Evolutionary conservation across 2,329 filamentous ascomycete species (phyloP).

Genomic region (Fusarium xylarioides): DNA sequence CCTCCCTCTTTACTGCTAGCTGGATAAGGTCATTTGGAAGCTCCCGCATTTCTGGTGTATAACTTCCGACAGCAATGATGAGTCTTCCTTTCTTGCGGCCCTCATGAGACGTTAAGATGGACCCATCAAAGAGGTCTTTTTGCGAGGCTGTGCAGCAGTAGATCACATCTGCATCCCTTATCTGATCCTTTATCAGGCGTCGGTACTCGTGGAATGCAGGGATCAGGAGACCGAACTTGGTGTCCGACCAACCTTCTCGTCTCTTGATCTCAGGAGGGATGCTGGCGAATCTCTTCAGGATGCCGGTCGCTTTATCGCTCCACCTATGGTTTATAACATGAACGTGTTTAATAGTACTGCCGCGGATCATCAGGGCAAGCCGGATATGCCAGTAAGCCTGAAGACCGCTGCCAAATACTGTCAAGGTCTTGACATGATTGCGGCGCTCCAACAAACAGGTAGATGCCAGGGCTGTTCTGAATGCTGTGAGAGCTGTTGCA

Average conservation of each 20-base stretch:
- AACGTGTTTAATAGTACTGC: conserved; percentile 76
- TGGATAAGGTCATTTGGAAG: conserved; percentile 79
- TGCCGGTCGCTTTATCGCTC: conserved; percentile 62
- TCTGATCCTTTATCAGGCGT: conserved; percentile 73
- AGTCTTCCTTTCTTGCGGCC: conserved; percentile 75
- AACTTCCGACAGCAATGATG: conserved; percentile 76
- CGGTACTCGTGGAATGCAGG: conserved; percentile 74
- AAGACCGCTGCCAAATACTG: conserved; percentile 86
- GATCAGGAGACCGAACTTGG: conserved; percentile 75
- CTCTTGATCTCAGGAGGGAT: conserved; percentile 56
- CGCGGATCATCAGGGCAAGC: conserved; percentile 78
- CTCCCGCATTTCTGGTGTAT: conserved; percentile 80
- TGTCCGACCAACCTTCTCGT: conserved; percentile 69
- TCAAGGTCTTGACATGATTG: conserved; percentile 75
- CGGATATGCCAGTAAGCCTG: conserved; percentile 97
- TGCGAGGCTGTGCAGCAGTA: conserved; percentile 88
- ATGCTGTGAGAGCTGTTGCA: conserved; percentile 79
- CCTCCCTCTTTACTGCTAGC: conserved; percentile 63
- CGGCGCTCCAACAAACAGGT: conserved; percentile 73
- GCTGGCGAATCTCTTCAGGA: conserved; percentile 59
- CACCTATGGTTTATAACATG: conserved; percentile 85
- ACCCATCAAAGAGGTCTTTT: conserved; percentile 76
- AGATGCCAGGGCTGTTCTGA: conserved; percentile 79
- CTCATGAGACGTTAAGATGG: conserved; percentile 76
- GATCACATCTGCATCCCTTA: conserved; percentile 79